A percentile compares a stretch with the other conserved stretches of the same genome.
phyloP scores from a whole-genome alignment of 441 rosid genomes.

The Gossypium davidsonii region DNA sequence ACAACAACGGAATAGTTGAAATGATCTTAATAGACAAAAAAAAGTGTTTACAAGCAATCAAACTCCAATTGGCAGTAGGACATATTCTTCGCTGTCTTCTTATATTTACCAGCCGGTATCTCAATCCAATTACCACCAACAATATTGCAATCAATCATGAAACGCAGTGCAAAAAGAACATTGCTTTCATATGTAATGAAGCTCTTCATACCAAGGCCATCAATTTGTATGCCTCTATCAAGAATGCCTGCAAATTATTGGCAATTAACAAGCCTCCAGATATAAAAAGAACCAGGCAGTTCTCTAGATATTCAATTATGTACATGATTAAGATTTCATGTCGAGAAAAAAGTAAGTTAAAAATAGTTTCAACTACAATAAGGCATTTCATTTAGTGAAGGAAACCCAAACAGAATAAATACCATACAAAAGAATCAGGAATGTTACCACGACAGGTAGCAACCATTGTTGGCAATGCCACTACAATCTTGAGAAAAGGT shows the following conservation, averaged over 20 bases:
- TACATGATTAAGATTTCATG: neutral
- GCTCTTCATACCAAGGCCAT: slow-evolving; percentile 87
- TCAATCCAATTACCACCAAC: slow-evolving; percentile 99
- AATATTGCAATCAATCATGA: slow-evolving; percentile 84
- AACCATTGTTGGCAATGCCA: slow-evolving; percentile 93
- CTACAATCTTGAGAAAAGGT: slow-evolving; percentile 81
- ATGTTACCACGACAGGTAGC: slow-evolving; percentile 77
- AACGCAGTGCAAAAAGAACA: slow-evolving; percentile 90
- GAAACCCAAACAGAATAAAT: neutral
- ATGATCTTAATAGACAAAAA: slow-evolving; percentile 15
- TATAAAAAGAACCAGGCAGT: neutral
- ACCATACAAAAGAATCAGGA: neutral
- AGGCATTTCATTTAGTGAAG: neutral
- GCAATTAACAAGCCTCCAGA: slow-evolving; percentile 5
- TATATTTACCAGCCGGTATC: slow-evolving; percentile 78
- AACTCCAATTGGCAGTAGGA: slow-evolving; percentile 85
- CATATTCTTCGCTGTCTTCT: slow-evolving; percentile 51
- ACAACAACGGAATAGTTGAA: slow-evolving; percentile 6
- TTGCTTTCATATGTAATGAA: slow-evolving; percentile 97
- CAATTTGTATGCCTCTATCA: slow-evolving; percentile 91
- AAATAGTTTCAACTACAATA: neutral
- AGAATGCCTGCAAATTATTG: slow-evolving; percentile 60
- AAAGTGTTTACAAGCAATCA: slow-evolving; percentile 84
- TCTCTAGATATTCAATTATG: neutral
- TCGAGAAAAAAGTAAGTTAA: neutral